Percentiles rank a stretch among this genome's conserved stretches.
phyloP scores from a whole-genome alignment of 352 stramenopile species.

The Aphanomyces cochlioides region DNA sequence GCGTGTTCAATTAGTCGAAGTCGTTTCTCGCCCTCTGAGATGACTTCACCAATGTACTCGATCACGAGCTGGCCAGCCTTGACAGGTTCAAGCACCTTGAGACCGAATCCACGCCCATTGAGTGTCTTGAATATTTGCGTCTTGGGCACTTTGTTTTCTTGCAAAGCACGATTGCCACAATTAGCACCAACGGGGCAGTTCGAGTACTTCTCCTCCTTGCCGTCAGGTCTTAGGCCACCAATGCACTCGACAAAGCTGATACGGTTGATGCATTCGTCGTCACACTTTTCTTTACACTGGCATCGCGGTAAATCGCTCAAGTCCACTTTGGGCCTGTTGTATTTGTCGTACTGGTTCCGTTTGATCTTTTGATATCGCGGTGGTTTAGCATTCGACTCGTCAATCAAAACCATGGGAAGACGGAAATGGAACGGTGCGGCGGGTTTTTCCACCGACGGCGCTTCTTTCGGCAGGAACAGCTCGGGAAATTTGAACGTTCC shows the following conservation, averaged over 20 bases:
- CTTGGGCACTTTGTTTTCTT: conserved; percentile 70
- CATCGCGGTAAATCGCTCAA: conserved; percentile 77
- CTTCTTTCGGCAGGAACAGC: conserved; percentile 72
- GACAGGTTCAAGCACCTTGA: conserved; percentile 74
- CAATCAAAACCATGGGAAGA: conserved; percentile 56
- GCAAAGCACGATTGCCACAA: conserved; percentile 89
- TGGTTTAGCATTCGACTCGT: conserved; percentile 68
- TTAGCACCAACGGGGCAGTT: conserved; percentile 89
- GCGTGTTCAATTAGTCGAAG: conserved; percentile 79
- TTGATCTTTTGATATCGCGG: conserved; percentile 70
- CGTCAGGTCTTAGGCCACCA: conserved; percentile 41
- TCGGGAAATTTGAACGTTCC: conserved; percentile 65
- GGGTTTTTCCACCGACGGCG: conserved; percentile 46
- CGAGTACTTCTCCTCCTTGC: conserved; percentile 65
- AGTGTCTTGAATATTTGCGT: conserved; percentile 18
- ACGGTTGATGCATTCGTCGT: conserved; percentile 93
- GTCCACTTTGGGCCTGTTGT: conserved; percentile 71
- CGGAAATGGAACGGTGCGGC: conserved; percentile 79
- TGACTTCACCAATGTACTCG: conserved; percentile 94
- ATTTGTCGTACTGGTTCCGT: conserved; percentile 76
- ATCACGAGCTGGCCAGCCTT: conserved; percentile 87
- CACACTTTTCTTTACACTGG: conserved; percentile 71
- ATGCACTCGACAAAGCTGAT: conserved; percentile 91
- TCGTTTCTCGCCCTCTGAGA: conserved; percentile 90
- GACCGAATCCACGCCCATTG: conserved; percentile 45